A percentile compares a stretch with the other conserved stretches of the same genome.
These are phyloP conservation scores for Escovopsis sp. DNA, from an alignment of 2,329 filamentous ascomycete species.

Conservation along the genomic window DNA sequence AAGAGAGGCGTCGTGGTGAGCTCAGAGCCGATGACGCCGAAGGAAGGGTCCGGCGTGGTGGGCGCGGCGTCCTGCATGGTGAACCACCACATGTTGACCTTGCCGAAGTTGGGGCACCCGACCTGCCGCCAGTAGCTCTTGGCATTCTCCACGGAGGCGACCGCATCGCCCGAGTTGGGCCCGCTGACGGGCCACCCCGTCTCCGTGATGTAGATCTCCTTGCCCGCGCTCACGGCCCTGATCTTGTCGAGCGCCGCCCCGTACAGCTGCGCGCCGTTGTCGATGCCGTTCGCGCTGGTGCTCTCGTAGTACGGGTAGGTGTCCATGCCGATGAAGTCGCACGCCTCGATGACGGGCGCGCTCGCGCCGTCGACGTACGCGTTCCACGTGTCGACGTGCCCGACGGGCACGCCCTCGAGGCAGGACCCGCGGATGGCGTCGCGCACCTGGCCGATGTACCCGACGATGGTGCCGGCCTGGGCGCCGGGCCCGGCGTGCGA, in stretches of 20 bases:
- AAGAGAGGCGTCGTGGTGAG: constrained; percentile 41
- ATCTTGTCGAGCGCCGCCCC: constrained; percentile 48
- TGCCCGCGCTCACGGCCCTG: constrained; percentile 41
- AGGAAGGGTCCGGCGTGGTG: constrained; percentile 47
- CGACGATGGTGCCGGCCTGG: constrained; percentile 43
- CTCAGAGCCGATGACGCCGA: constrained; percentile 48
- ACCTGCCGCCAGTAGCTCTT: constrained; percentile 69
- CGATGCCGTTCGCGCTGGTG: constrained; percentile 50
- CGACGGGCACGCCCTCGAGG: constrained; percentile 43
- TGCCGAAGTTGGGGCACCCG: constrained; percentile 54
- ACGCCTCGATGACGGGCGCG: constrained; percentile 48
- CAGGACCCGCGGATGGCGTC: constrained; percentile 45
- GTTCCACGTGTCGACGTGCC: constrained; percentile 86
- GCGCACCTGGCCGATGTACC: constrained; percentile 57
- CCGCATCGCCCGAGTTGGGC: constrained; percentile 41
- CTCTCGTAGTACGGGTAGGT: constrained; percentile 75
- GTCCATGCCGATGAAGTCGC: constrained; percentile 73
- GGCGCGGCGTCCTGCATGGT: constrained; percentile 53
- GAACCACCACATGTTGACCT: constrained; percentile 60
- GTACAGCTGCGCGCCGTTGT: constrained; percentile 50
- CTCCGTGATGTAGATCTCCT: constrained; percentile 75
- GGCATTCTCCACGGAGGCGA: constrained; percentile 52
- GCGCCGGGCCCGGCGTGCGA: constrained; percentile 48
- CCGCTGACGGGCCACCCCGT: constrained; percentile 76
- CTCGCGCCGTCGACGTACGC: constrained; percentile 62